Base-by-base conservation (phyloP, 106 monocot species). In the Cymbidium sinense region DNA sequence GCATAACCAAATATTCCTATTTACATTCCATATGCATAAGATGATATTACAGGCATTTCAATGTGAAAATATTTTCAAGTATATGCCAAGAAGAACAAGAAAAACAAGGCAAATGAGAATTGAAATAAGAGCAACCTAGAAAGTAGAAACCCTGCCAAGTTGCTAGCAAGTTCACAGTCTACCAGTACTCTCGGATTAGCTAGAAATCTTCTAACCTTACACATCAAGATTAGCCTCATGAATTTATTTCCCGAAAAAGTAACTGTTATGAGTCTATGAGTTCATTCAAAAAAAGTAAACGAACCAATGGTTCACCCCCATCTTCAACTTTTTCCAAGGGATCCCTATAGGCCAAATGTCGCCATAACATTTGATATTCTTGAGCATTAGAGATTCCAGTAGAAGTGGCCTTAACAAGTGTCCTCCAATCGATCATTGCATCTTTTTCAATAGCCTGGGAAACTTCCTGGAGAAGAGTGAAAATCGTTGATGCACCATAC, bases 311-410 rank as follows among this genome's bases (percentile, higher is more conserved):
- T 62, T 89, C 86, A 70, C 83, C 52, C 64, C 78, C 84, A 35
- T 79, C 88, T 79, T 91, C 96, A 44, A 89, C 30, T 47, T 89
- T 89, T 50, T 91, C 96, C 61, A 96, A 81, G 10, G 87, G 37
- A 23, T 82, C 65, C 29, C 58, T 58, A 62, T 96, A 93, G 15
- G 91, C 93, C 71, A 96, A 82, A 85, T 96, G 85, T n/a, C 93
- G 85, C 96, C 96, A 96, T n/a, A 96, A 77, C 93, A 91, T 91
- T 80, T 96, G 96, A 88, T 90, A 96, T 76, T 96, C 96, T 23
- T 88, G 83, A 67, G 91, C 85, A 81, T 77, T 86, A 58, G 89
- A 86, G 31, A 96, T 93, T 76, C 91, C 93, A 10, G 89, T 93
- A 7, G 80, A 27, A 3, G 89, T 88, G 75, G 50, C 86, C 78